Conservation (phyloP, 768 basidiomycete genomes). For the Leccinum variicolor region DNA sequence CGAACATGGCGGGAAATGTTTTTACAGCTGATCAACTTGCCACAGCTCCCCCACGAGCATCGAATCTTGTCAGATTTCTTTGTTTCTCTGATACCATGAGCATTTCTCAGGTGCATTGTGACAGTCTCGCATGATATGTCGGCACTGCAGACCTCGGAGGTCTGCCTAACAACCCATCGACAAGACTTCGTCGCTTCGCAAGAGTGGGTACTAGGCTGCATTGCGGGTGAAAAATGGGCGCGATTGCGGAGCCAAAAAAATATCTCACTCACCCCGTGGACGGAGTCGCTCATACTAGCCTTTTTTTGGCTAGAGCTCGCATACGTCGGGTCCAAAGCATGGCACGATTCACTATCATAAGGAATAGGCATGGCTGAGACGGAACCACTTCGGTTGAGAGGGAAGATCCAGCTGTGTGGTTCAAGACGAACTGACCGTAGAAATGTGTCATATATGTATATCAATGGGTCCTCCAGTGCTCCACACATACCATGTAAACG, state of each 20-base stretch:
- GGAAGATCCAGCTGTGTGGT: background rate
- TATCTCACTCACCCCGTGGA: background rate
- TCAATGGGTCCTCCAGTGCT: background rate
- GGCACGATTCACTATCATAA: background rate
- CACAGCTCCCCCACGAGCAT: background rate
- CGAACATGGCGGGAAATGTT: background rate
- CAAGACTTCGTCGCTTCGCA: background rate
- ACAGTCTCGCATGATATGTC: background rate
- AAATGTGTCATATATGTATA: background rate
- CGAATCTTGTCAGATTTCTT: background rate
- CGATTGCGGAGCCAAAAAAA: background rate
- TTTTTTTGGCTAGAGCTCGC: accelerated
- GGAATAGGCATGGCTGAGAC: background rate
- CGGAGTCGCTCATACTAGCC: background rate
- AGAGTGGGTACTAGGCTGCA: background rate
- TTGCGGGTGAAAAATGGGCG: background rate
- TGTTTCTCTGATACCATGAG: background rate
- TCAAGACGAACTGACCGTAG: background rate
- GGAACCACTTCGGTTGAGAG: background rate
- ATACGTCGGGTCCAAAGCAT: background rate
- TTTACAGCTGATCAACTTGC: background rate
- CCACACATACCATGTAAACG: background rate
- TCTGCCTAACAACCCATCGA: background rate
- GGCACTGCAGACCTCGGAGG: background rate
- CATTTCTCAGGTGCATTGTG: background rate